Base-by-base conservation (phyloP, 768 basidiomycete genomes). In the Lactarius tabidus region DNA sequence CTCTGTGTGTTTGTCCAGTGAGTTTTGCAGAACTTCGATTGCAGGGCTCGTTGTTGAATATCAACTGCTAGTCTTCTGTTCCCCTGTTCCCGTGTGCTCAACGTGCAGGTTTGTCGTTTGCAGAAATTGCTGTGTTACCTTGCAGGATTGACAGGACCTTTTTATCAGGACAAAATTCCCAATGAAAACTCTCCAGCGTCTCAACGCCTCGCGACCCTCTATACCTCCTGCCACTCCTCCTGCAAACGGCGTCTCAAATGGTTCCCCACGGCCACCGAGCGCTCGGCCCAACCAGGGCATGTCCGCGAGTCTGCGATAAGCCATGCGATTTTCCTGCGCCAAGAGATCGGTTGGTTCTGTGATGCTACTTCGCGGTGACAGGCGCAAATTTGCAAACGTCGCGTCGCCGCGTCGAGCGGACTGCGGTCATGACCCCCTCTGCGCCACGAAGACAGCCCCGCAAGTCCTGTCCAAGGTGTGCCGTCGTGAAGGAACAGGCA, bases 1-100 rank as follows among this genome's bases (percentile, higher is more conserved):
- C 74, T 96, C 94, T n/a, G 95, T 99, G 36, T 99, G 97, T 74
- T 77, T 99, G 35, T 96, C 94, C 31, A 98, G 95, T 97, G 70
- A 63, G 92, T 82, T 31, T 18, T 12, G 39, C 18, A 5, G 33
- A 20, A 20, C 48, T 14, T 53, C 48, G 26, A 31, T 53, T 31
- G 52, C 35, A 52, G 35, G 36, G 8, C 59, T 68, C 15, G 35
- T 59, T 14, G 56, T 58, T 43, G 29, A 52, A 39, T 35, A 6
- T 28, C 63, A 36, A 33, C 38, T 3, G 23, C 15, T 70, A 97
- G 95, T 97, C 71, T 97, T 96, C 75, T 97, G 95, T 72, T 86
- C 91, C 70, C 95, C 95, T 2, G 85, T 93, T 18, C 93, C 95
- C 0, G 93, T 96, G 45, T 97, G 95, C 72, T 90, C 91, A 5